phyloP scores from a whole-genome alignment of 495 filamentous ascomycete genomes.

The Podospora didyma region DNA sequence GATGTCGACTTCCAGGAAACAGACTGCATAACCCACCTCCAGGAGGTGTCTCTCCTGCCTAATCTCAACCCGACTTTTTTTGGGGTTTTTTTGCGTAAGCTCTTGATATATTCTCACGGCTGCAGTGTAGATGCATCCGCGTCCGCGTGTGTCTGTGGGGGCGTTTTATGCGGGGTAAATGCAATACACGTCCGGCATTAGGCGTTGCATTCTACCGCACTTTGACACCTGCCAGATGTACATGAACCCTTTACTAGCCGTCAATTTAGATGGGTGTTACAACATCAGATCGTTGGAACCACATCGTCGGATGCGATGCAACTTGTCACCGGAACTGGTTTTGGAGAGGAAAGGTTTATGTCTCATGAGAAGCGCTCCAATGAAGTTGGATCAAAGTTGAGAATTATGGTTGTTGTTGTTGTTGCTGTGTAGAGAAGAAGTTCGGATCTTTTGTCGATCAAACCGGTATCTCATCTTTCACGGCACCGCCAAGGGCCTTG shows the following conservation, averaged over 20 bases:
- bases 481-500: too few species aligned
- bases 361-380: too few species aligned
- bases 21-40: not conserved
- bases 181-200: not conserved
- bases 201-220: not conserved
- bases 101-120: not conserved
- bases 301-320: too few species aligned
- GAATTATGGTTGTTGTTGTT: too few species aligned
- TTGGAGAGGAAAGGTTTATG: too few species aligned
- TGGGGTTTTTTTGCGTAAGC: not conserved
- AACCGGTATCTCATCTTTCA: too few species aligned
- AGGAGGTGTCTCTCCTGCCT: not conserved
- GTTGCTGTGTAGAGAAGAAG: too few species aligned
- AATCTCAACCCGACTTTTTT: not conserved
- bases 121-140: not conserved
- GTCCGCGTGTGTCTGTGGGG: not conserved
- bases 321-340: too few species aligned
- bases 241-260: not conserved
- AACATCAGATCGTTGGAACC: too few species aligned
- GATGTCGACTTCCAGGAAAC: not conserved
- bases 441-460: too few species aligned
- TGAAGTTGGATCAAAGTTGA: too few species aligned
- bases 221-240: not conserved
- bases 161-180: not conserved
- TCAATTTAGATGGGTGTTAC: not conserved